Conservation (phyloP, 805 yeast genomes). For the Gaillardinia entomophila region DNA sequence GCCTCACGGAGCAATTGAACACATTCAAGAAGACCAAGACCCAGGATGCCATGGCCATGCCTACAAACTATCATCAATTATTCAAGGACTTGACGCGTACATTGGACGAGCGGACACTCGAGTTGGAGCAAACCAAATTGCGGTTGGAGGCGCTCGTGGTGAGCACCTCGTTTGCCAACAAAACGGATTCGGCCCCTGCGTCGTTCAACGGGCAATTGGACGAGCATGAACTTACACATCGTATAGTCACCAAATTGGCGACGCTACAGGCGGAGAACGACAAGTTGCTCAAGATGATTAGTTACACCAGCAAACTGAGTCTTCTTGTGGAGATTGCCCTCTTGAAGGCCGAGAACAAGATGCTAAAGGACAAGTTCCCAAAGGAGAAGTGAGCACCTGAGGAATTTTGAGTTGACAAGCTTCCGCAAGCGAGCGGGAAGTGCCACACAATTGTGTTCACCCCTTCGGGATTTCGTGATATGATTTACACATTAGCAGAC, state of each 20-base stretch:
- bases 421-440: no score
- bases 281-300: constrained; percentile 60
- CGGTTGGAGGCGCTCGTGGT: constrained; percentile 57
- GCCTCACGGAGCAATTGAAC: constrained; percentile 29
- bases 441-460: no score
- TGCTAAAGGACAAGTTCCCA: neutral
- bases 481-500: no score
- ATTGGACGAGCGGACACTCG: constrained; percentile 39
- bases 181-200: constrained; percentile 35
- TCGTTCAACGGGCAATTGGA: constrained; percentile 62
- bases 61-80: constrained; percentile 39
- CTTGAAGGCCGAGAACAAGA: constrained; percentile 35
- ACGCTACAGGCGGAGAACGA: constrained; percentile 64
- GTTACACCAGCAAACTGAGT: constrained; percentile 73
- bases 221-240: constrained; percentile 70
- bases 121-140: constrained; percentile 55
- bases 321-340: constrained; percentile 63
- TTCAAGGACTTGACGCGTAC: constrained; percentile 45
- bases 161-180: constrained; percentile 46
- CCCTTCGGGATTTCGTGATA: no score
- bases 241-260: constrained; percentile 57
- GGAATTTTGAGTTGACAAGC: no score
- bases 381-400: no score
- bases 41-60: constrained; percentile 25
- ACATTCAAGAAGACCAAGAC: constrained; percentile 9